phyloP scores from a whole-genome alignment of 176 grass and related monocot genomes.

The Oryza glumipatula region DNA sequence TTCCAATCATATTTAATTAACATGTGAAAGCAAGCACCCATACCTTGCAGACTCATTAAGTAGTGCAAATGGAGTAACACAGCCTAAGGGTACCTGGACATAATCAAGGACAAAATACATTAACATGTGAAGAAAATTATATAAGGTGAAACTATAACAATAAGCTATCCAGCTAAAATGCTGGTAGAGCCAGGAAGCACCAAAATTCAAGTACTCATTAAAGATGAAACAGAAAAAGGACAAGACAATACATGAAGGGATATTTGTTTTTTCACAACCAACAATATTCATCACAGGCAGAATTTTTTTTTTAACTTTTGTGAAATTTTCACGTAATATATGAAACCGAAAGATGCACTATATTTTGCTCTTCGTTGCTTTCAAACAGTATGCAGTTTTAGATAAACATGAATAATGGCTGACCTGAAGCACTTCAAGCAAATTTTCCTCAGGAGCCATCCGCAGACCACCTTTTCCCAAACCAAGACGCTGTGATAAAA shows the following conservation, averaged over 20 bases:
- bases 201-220: not conserved
- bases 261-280: not conserved
- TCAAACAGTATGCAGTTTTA: constrained; percentile 2
- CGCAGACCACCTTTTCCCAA: constrained; percentile 92
- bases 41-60: constrained; percentile 94
- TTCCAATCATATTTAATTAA: constrained; percentile 15
- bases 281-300: not conserved
- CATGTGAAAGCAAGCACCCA: constrained; percentile 19
- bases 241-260: not conserved
- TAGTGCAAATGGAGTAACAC: constrained; percentile 92
- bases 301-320: not conserved
- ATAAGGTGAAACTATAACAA: not conserved
- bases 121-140: constrained; percentile 8
- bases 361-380: constrained; percentile 21
- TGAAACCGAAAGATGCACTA: not conserved
- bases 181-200: not conserved
- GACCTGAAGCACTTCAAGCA: constrained; percentile 86
- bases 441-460: constrained; percentile 93
- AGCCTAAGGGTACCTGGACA: constrained; percentile 84
- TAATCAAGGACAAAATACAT: constrained; percentile 34
- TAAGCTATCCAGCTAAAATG: not conserved
- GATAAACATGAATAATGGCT: not conserved
- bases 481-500: constrained; percentile 86
- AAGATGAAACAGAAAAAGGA: not conserved
- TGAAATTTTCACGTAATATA: not conserved